Conservation (phyloP, 1,284 basidiomycete genomes). For the Mycena citricolor region DNA sequence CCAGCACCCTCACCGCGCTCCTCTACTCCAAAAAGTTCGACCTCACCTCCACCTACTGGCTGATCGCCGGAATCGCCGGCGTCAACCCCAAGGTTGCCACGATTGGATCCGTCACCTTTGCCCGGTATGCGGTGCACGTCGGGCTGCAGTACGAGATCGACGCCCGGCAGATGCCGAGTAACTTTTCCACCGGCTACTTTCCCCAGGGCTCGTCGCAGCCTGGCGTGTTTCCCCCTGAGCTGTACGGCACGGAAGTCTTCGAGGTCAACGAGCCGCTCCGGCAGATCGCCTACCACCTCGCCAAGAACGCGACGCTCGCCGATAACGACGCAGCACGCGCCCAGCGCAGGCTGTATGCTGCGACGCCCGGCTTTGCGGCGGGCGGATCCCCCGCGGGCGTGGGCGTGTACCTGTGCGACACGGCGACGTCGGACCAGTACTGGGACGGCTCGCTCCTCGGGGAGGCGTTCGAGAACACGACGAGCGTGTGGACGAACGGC, state of each 20-base stretch:
- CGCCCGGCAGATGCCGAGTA: constrained; percentile 40
- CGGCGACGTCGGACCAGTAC: constrained; percentile 46
- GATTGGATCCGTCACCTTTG: constrained; percentile 41
- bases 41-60: constrained; percentile 43
- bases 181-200: constrained; percentile 43
- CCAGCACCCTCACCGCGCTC: constrained; percentile 37
- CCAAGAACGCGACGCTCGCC: constrained; percentile 35
- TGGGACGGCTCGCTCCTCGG: constrained; percentile 39
- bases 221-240: constrained; percentile 31
- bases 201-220: constrained; percentile 35
- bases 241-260: constrained; percentile 50
- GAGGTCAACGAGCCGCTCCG: constrained; percentile 47
- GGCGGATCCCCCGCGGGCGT: constrained; percentile 34
- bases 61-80: constrained; percentile 48
- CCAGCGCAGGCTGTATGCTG: constrained; percentile 20
- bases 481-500: constrained; percentile 37
- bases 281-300: constrained; percentile 32
- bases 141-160: constrained; percentile 47
- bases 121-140: constrained; percentile 44
- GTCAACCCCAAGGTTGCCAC: constrained; percentile 33
- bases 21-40: constrained; percentile 37
- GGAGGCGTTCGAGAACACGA: constrained; percentile 43
- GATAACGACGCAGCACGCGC: constrained; percentile 35
- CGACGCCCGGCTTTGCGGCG: constrained; percentile 23
- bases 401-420: constrained; percentile 36